Conservation (phyloP, 129 eudicot species). For the Kitagawia praeruptora region DNA sequence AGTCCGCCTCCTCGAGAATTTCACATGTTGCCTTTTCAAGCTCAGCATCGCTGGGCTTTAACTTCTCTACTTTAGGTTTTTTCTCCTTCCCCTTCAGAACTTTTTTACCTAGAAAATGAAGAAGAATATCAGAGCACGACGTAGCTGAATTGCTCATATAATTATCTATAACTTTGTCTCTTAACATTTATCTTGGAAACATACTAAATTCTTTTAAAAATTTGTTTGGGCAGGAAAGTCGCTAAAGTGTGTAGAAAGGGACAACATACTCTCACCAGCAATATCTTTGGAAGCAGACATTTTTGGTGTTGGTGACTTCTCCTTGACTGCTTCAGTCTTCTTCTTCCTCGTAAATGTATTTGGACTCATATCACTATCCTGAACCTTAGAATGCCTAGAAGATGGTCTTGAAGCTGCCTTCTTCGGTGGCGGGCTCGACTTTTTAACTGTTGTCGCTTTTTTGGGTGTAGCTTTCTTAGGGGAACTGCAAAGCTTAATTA, state of each 20-base stretch:
- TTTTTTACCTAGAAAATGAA: slow-evolving; percentile 52
- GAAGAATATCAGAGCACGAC: neutral
- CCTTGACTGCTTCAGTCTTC: slow-evolving; percentile 44
- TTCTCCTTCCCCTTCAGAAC: slow-evolving; percentile 52
- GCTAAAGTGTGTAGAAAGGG: neutral
- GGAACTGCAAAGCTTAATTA: neutral
- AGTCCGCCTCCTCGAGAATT: slow-evolving; percentile 86
- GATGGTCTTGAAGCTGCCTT: slow-evolving; percentile 44
- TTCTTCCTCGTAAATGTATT: slow-evolving; percentile 67
- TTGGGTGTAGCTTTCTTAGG: slow-evolving; percentile 33
- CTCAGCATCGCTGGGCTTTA: slow-evolving; percentile 57
- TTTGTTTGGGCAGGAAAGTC: neutral
- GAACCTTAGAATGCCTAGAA: slow-evolving; percentile 38
- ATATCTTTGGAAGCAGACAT: slow-evolving; percentile 62
- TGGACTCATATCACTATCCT: slow-evolving; percentile 27
- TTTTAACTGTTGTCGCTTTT: slow-evolving; percentile 36
- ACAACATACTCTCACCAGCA: slow-evolving; percentile 29
- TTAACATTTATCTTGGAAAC: neutral
- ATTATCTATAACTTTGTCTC: neutral
- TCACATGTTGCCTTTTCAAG: slow-evolving; percentile 64
- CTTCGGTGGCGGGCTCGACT: slow-evolving; percentile 39
- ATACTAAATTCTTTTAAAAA: neutral
- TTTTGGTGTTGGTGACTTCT: slow-evolving; percentile 57
- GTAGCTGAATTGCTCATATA: neutral
- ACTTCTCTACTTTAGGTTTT: slow-evolving; percentile 45